Percentiles rank a stretch among this genome's conserved stretches.
phyloP scores from a whole-genome alignment of 2,329 filamentous ascomycete genomes.

The Aquanectria penicillioides region DNA sequence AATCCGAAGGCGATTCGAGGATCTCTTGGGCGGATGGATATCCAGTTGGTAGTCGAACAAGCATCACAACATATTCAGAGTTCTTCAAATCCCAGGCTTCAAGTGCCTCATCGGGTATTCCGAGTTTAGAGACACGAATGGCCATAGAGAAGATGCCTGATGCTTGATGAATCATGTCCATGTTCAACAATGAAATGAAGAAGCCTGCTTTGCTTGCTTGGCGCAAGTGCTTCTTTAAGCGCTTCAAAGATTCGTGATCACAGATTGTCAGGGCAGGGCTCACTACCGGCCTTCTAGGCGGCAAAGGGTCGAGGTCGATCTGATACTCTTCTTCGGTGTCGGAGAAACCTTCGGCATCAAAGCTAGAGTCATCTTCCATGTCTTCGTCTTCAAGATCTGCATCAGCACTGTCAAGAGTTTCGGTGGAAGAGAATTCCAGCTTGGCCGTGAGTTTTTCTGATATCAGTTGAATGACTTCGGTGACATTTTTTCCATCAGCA shows the following conservation, averaged over 20 bases:
- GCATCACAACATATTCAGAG: conserved; percentile 76
- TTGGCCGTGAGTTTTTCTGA: conserved; percentile 26
- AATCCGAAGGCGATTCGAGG: conserved; percentile 50
- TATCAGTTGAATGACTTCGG: conserved; percentile 28
- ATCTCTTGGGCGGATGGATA: conserved; percentile 71
- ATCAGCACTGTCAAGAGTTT: neutral
- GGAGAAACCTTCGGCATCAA: conserved; percentile 21
- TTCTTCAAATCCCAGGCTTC: conserved; percentile 78
- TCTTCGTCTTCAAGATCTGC: neutral
- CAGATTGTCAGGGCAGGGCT: neutral
- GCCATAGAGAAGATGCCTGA: conserved; percentile 69
- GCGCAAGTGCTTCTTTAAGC: conserved; percentile 53
- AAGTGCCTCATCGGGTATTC: conserved; percentile 77
- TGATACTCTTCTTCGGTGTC: conserved; percentile 26
- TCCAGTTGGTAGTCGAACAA: conserved; percentile 71
- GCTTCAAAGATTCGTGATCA: conserved; percentile 5
- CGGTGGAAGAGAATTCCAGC: neutral
- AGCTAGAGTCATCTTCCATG: conserved; percentile 14
- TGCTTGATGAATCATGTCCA: conserved; percentile 54
- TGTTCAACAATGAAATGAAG: conserved; percentile 70
- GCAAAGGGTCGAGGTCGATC: conserved; percentile 30
- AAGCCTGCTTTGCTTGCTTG: conserved; percentile 73
- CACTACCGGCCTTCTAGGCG: neutral
- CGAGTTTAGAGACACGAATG: conserved; percentile 74
- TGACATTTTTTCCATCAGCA: conserved; percentile 45